Conservation (phyloP, 2,329 filamentous ascomycete species). For the Fusarium setosum region DNA sequence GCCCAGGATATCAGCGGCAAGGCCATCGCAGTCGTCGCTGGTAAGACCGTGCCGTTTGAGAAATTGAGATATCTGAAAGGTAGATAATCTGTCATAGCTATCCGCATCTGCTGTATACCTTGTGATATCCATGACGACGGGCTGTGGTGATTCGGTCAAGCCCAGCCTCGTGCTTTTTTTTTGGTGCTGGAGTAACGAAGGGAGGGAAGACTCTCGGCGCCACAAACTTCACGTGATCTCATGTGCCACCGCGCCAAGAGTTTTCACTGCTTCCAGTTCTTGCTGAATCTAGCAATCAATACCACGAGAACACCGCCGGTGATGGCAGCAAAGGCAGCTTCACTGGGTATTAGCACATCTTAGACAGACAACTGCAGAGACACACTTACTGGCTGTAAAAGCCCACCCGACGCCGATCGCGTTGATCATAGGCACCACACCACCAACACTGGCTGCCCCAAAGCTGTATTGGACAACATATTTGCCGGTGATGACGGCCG, state of each 20-base stretch:
- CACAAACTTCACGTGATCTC: too few relatives aligned
- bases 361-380: rapidly evolving
- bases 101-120: conserved; percentile 7
- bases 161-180: too few relatives aligned
- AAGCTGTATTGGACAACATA: conserved; percentile 43
- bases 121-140: conserved; percentile 10
- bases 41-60: conserved; percentile 9
- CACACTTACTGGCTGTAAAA: conserved; percentile 39
- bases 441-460: conserved; percentile 39
- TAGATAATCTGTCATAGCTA: conserved; percentile 12
- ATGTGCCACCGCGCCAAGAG: too few relatives aligned
- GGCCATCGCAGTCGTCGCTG: conserved; percentile 19
- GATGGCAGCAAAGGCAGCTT: conserved; percentile 24
- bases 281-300: conserved; percentile 33
- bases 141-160: too few relatives aligned
- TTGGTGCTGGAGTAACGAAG: too few relatives aligned
- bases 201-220: too few relatives aligned
- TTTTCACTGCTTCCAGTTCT: conserved; percentile 32
- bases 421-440: conserved; percentile 40
- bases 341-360: background rate
- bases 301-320: conserved; percentile 27
- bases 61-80: conserved; percentile 17
- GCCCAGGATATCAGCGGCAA: conserved; percentile 12
- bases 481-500: conserved; percentile 41
- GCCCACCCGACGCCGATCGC: conserved; percentile 38